phyloP scores from a whole-genome alignment of 2,329 filamentous ascomycete species.

The Claviceps quebecensis region DNA sequence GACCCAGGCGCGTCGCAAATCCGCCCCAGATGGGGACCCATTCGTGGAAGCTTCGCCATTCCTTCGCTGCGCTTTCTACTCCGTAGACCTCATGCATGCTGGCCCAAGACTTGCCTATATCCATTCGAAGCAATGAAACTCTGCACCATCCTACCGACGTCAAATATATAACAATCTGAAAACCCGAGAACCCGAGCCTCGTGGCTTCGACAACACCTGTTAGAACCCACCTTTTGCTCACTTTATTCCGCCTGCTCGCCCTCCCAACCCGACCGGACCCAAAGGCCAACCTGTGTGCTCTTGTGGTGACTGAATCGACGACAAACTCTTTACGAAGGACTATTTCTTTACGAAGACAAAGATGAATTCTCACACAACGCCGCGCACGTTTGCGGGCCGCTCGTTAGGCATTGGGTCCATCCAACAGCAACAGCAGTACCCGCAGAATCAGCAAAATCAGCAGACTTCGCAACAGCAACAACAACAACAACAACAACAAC shows the following conservation, averaged over 20 bases:
- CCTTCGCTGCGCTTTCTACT: background rate
- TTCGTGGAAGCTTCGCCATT: background rate
- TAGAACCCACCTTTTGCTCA: background rate
- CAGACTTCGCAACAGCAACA: constrained; percentile 12
- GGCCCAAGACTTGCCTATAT: background rate
- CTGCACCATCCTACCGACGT: background rate
- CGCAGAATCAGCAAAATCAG: constrained; percentile 18
- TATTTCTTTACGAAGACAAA: background rate
- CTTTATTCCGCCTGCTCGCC: background rate
- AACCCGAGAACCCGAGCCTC: background rate
- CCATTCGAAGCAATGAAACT: background rate
- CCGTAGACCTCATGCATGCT: background rate
- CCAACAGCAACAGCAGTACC: constrained; percentile 19
- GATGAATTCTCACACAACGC: constrained; percentile 26
- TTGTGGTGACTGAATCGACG: background rate
- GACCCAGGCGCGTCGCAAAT: constrained; percentile 13
- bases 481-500: constrained; percentile 12
- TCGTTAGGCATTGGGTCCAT: constrained; percentile 18
- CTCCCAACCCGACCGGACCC: background rate
- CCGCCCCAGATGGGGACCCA: background rate
- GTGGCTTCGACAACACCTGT: background rate
- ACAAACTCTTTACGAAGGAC: background rate
- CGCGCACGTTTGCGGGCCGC: constrained; percentile 22
- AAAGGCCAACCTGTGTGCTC: background rate
- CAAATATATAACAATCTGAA: too few relatives aligned